These are phyloP conservation scores for Peribolospora baueri DNA, from an alignment of 768 basidiomycete species.

Conservation along the genomic window DNA sequence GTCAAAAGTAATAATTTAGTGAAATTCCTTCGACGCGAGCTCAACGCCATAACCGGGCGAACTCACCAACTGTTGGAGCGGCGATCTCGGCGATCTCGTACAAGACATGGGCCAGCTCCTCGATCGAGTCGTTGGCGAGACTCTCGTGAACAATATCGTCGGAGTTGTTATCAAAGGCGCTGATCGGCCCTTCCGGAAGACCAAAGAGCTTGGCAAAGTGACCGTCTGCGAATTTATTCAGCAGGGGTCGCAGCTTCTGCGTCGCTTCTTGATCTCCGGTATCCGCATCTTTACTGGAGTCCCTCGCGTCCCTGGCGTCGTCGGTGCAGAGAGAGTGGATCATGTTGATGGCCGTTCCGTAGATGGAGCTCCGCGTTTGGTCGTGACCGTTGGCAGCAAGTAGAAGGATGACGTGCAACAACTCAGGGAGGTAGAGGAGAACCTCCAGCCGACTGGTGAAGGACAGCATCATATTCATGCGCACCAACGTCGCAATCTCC, in stretches of 20 bases:
- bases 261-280: constrained; percentile 1
- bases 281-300: not conserved
- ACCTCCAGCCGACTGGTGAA: constrained; percentile 38
- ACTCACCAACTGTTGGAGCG: constrained; percentile 43
- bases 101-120: constrained; percentile 34
- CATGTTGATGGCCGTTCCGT: constrained; percentile 57
- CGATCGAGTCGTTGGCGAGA: not conserved
- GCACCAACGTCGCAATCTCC: constrained; percentile 42
- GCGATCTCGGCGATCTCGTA: constrained; percentile 38
- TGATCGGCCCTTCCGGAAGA: too few species aligned
- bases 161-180: too few species aligned
- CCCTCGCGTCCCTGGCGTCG: constrained; percentile 31
- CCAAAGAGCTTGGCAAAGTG: too few species aligned
- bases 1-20: not conserved
- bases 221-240: too few species aligned
- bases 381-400: constrained; percentile 48
- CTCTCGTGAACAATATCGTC: too few species aligned
- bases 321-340: constrained; percentile 47
- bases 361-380: constrained; percentile 51
- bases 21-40: too few species aligned
- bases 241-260: constrained; percentile 8
- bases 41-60: not conserved
- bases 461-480: constrained; percentile 46
- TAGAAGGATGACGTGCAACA: constrained; percentile 55
- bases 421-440: constrained; percentile 57